A percentile compares a stretch with the other conserved stretches of the same genome.
phyloP scores from a whole-genome alignment of 345 rosid genomes.

The Brassica napus region DNA sequence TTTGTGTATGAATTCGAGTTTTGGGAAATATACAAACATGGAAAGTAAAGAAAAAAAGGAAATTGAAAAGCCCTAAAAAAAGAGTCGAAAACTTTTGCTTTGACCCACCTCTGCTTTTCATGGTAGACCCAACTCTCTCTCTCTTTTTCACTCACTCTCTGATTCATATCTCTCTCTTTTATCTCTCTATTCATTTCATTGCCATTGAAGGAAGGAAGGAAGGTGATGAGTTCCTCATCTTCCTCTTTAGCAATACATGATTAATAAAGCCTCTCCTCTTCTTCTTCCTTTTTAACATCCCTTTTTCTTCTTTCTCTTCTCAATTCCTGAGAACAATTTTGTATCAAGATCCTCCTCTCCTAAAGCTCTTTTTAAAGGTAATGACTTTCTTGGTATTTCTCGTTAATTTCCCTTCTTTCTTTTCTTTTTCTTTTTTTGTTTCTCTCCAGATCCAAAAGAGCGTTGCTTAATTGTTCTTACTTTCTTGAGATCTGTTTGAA shows the following conservation, averaged over 20 bases:
- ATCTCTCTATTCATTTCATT: conserved; percentile 43
- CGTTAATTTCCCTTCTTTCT: background rate
- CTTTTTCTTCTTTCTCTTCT: conserved; percentile 35
- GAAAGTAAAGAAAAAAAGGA: background rate
- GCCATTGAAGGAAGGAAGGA: conserved; percentile 44
- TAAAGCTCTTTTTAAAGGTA: conserved; percentile 13
- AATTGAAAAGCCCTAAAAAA: conserved; percentile 32
- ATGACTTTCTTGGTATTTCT: background rate
- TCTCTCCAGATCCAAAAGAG: conserved; percentile 38
- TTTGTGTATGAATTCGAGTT: conserved; percentile 9
- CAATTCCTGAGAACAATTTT: background rate
- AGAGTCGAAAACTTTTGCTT: conserved; percentile 43
- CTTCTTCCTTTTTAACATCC: conserved; percentile 4
- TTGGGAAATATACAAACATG: conserved; percentile 9
- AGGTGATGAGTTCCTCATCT: conserved; percentile 41
- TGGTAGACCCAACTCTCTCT: conserved; percentile 48
- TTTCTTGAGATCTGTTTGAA: conserved; percentile 46
- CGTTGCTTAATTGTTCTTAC: conserved; percentile 39
- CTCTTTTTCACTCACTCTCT: conserved; percentile 27
- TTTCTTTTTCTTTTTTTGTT: conserved; percentile 7
- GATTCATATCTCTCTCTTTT: conserved; percentile 3
- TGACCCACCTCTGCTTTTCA: conserved; percentile 49
- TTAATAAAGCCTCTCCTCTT: conserved; percentile 27
- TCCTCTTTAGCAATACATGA: conserved; percentile 32
- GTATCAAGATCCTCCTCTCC: conserved; percentile 13